A percentile compares a stretch with the other conserved stretches of the same genome.
Conservation (phyloP, 148 eudicot species). For the Rheum nobile region DNA sequence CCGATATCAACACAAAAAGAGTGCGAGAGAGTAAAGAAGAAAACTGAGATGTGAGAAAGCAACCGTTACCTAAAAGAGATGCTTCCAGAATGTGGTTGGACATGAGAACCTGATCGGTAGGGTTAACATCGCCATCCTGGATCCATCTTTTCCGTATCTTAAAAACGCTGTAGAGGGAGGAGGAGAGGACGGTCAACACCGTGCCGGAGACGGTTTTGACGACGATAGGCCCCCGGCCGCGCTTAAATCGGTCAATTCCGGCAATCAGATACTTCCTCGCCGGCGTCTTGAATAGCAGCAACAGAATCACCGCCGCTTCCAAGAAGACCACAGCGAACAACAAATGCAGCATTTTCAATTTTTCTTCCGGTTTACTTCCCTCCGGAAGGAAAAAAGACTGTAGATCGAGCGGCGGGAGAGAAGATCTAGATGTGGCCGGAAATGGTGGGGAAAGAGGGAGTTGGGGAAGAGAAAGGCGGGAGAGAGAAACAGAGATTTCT, state of each 20-base stretch:
- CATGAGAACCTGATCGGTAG: conserved; percentile 70
- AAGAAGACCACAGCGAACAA: conserved; percentile 36
- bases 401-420: not conserved
- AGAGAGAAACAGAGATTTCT: conserved; percentile 6
- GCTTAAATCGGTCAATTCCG: conserved; percentile 50
- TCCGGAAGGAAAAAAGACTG: not conserved
- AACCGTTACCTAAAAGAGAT: conserved; percentile 68
- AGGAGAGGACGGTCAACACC: conserved; percentile 35
- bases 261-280: conserved; percentile 50
- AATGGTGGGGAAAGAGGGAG: not conserved
- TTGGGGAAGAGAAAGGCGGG: conserved; percentile 1
- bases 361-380: not conserved
- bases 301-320: conserved; percentile 43
- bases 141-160: conserved; percentile 37
- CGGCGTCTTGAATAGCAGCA: conserved; percentile 68
- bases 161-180: conserved; percentile 32
- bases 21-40: not conserved
- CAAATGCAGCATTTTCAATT: conserved; percentile 38
- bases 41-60: not conserved
- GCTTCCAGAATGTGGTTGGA: conserved; percentile 60
- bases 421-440: not conserved
- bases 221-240: conserved; percentile 74
- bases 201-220: conserved; percentile 61
- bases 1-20: not conserved
- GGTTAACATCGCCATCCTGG: conserved; percentile 41